Percentiles rank a stretch among this genome's conserved stretches.
Conservation (phyloP, 306 rosid genomes). For the Prunus persica region DNA sequence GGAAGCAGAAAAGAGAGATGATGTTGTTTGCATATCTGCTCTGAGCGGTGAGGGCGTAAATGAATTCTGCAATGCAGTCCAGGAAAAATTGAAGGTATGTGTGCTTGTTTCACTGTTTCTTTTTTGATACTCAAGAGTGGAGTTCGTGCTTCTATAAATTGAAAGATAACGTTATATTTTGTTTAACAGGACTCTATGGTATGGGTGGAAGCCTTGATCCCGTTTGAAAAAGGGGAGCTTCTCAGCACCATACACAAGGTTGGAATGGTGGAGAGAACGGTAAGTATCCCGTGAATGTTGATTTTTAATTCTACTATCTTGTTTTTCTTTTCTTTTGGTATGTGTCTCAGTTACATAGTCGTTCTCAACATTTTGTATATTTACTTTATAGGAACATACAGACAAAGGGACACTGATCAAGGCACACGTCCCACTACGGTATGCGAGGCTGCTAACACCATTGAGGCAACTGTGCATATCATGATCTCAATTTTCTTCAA, state of each 20-base stretch:
- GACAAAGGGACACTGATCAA: conserved; percentile 79
- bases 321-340: neutral
- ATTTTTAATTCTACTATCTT: neutral
- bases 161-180: conserved; percentile 1
- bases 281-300: conserved; percentile 39
- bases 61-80: conserved; percentile 76
- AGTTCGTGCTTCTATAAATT: conserved; percentile 13
- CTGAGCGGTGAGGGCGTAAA: conserved; percentile 65
- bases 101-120: neutral
- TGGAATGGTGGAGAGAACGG: conserved; percentile 94
- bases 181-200: conserved; percentile 78
- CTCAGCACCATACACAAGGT: conserved; percentile 86
- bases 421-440: conserved; percentile 93
- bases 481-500: conserved; percentile 29
- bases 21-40: conserved; percentile 85
- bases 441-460: conserved; percentile 91
- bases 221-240: conserved; percentile 91
- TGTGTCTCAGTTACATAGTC: neutral
- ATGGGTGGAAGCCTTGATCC: conserved; percentile 96
- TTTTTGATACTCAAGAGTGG: neutral
- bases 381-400: conserved; percentile 59
- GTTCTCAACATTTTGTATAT: conserved; percentile 7
- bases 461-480: conserved; percentile 75
- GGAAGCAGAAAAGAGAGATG: conserved; percentile 75
- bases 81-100: conserved; percentile 76